phyloP scores from a whole-genome alignment of 202 grass and related monocot species.

The Elaeis oleifera region DNA sequence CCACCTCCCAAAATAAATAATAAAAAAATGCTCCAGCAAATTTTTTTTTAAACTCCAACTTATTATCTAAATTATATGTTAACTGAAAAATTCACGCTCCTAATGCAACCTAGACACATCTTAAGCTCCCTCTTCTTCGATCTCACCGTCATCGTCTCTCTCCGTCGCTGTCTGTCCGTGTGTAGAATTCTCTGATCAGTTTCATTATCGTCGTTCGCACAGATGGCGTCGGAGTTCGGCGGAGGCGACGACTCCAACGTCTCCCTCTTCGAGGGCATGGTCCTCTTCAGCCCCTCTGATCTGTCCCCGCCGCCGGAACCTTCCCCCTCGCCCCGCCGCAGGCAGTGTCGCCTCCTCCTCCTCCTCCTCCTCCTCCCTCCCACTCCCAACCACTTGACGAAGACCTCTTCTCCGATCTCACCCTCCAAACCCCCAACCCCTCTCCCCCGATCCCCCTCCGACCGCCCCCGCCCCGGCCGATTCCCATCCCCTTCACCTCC shows the following conservation, averaged over 20 bases:
- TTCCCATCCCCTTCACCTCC: conserved; percentile 7
- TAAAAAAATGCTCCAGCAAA: too few species aligned
- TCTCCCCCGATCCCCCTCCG: too few species aligned
- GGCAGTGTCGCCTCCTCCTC: conserved; percentile 1
- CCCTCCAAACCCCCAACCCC: conserved; percentile 35
- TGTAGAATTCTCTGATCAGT: neutral
- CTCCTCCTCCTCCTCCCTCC: neutral
- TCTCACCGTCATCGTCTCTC: neutral
- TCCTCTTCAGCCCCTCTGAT: conserved; percentile 52
- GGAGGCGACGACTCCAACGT: conserved; percentile 3
- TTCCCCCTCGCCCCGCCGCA: conserved; percentile 4
- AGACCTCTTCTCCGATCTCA: conserved; percentile 98
- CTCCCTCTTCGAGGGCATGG: conserved; percentile 94
- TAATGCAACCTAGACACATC: too few species aligned
- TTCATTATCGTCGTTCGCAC: conserved; percentile 1
- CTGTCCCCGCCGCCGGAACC: neutral
- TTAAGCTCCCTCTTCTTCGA: too few species aligned
- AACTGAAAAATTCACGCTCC: too few species aligned
- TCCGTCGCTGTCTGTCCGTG: neutral
- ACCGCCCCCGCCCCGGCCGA: conserved; percentile 5
- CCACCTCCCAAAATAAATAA: too few species aligned
- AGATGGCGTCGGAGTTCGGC: neutral
- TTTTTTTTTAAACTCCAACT: too few species aligned
- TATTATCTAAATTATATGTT: too few species aligned
- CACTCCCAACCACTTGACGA: conserved; percentile 51